Conservation (phyloP, 2,329 filamentous ascomycete species). For the Acarospora socialis region DNA sequence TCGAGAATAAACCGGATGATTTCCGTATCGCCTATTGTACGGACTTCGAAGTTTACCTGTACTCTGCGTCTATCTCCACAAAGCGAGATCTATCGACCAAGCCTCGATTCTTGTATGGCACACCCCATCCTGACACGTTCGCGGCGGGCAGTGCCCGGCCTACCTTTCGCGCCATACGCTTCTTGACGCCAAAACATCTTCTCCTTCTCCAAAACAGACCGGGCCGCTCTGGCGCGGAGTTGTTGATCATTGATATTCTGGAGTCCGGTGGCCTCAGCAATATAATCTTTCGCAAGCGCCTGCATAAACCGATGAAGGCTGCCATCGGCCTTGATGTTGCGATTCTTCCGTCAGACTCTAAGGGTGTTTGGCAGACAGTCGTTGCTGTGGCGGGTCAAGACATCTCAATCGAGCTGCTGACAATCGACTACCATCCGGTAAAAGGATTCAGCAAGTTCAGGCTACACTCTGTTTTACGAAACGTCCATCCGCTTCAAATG, state of each 20-base stretch:
- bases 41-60: constrained; percentile 57
- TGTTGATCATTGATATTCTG: constrained; percentile 33
- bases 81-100: constrained; percentile 40
- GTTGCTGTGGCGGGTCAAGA: constrained; percentile 71
- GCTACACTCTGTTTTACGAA: constrained; percentile 35
- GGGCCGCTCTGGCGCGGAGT: constrained; percentile 39
- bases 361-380: constrained; percentile 58
- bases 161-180: constrained; percentile 43
- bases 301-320: constrained; percentile 56
- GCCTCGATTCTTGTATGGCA: constrained; percentile 25
- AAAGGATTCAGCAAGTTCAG: constrained; percentile 33
- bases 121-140: constrained; percentile 23
- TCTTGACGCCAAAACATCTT: constrained; percentile 38
- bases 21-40: constrained; percentile 70
- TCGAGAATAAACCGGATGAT: constrained; percentile 15
- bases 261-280: constrained; percentile 23
- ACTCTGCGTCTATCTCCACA: too few relatives aligned
- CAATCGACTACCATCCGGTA: constrained; percentile 49
- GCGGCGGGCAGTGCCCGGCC: constrained; percentile 27
- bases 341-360: constrained; percentile 44
- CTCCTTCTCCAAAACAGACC: constrained; percentile 43
- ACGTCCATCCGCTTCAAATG: constrained; percentile 45
- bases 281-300: constrained; percentile 38
- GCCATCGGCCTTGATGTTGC: constrained; percentile 67
- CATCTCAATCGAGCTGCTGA: constrained; percentile 62